These are phyloP conservation scores for Aegilops tauschii DNA, from an alignment of 176 grass and related monocot genomes.

Conservation along the genomic window DNA sequence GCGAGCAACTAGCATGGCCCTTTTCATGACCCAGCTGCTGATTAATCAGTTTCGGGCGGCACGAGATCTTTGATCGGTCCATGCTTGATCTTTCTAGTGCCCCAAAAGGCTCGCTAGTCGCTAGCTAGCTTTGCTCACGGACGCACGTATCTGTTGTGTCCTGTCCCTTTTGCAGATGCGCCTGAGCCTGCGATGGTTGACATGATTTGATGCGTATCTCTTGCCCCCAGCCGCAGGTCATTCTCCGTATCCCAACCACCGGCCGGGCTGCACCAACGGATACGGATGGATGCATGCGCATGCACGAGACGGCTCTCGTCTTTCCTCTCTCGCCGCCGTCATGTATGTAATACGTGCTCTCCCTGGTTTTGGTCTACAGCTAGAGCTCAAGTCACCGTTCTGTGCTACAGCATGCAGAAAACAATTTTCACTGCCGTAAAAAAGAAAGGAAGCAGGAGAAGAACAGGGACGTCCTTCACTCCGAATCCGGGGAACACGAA, in stretches of 20 bases:
- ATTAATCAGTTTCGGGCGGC: background rate
- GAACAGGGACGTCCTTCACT: background rate
- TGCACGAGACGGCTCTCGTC: background rate
- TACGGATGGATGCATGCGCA: background rate
- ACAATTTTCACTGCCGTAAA: background rate
- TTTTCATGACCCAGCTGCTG: background rate
- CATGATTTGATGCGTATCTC: background rate
- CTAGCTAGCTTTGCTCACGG: background rate
- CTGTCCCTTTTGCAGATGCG: background rate
- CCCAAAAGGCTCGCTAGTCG: background rate
- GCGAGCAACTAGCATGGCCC: background rate
- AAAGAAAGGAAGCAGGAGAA: background rate
- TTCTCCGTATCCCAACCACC: background rate
- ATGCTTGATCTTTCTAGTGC: background rate
- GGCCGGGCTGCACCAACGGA: background rate
- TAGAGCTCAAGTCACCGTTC: no score
- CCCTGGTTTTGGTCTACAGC: no score
- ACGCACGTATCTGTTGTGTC: background rate
- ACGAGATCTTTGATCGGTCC: background rate
- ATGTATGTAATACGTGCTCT: background rate
- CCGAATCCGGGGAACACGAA: conserved; percentile 3
- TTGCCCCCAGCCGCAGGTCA: background rate
- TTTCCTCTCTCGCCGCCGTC: background rate
- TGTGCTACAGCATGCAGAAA: background rate
- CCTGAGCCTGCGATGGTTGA: no score